A percentile compares a stretch with the other conserved stretches of the same genome.
phyloP scores from a whole-genome alignment of 495 filamentous ascomycete species.

The Penicillium cataractarum region DNA sequence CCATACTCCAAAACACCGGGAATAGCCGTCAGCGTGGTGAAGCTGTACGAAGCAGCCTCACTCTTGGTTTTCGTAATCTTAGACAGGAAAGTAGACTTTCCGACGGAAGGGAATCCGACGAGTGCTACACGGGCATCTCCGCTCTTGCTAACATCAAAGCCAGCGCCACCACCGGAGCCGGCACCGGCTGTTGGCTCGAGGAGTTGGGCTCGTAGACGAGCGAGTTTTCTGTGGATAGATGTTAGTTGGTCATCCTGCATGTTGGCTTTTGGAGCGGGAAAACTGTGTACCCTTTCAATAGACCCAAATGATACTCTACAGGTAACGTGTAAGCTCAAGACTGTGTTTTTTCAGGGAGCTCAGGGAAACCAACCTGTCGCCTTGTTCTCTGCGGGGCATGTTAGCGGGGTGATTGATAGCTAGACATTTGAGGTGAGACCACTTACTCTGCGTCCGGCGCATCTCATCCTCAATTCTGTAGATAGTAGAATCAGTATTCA shows the following conservation, averaged over 20 bases:
- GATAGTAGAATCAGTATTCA: constrained; percentile 18
- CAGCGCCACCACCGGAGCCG: constrained; percentile 68
- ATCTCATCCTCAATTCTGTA: constrained; percentile 99
- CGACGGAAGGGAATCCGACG: constrained; percentile 97
- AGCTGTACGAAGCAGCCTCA: constrained; percentile 94
- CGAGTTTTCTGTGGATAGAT: constrained; percentile 74
- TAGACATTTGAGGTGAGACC: constrained; percentile 12
- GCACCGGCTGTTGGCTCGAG: constrained; percentile 87
- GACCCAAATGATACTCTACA: constrained; percentile 96
- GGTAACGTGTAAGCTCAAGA: too few relatives aligned
- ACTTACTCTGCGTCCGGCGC: constrained; percentile 92
- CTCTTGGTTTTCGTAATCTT: constrained; percentile 99
- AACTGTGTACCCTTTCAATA: constrained; percentile 82
- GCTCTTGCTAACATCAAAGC: constrained; percentile 97
- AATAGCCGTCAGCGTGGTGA: constrained; percentile 97
- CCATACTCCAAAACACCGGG: constrained; percentile 98
- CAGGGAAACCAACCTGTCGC: constrained; percentile 73
- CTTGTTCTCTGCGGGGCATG: constrained; percentile 83
- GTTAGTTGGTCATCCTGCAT: constrained; percentile 11
- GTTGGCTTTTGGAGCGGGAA: not conserved
- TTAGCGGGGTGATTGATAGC: constrained; percentile 38
- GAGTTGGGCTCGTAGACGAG: constrained; percentile 90
- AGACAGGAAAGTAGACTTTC: constrained; percentile 97
- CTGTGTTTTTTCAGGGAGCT: not conserved
- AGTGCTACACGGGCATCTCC: constrained; percentile 97